These are phyloP conservation scores for Coemansia sp. DNA, from an alignment of 192 early-diverging fungal genomes.

Conservation along the genomic window DNA sequence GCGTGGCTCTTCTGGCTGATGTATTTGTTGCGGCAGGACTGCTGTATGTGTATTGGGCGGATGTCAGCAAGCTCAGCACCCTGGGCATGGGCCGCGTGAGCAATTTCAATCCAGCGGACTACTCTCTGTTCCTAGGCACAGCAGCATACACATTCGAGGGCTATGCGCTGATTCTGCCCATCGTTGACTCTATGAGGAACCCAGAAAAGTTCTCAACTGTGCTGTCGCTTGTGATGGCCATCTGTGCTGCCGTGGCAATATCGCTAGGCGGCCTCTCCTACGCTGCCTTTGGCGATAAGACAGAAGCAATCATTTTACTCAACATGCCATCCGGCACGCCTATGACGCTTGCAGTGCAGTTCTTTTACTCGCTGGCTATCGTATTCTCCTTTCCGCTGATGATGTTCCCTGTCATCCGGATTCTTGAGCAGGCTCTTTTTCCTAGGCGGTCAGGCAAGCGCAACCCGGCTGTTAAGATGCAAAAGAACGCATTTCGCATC, in stretches of 20 bases:
- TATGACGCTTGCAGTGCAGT: slow-evolving; percentile 69
- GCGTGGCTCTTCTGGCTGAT: slow-evolving; percentile 85
- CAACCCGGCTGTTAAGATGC: slow-evolving; percentile 72
- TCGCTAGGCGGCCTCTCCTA: slow-evolving; percentile 80
- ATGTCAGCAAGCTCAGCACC: slow-evolving; percentile 63
- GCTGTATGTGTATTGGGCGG: slow-evolving; percentile 77
- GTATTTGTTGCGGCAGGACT: slow-evolving; percentile 86
- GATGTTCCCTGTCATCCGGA: slow-evolving; percentile 87
- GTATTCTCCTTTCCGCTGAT: slow-evolving; percentile 86
- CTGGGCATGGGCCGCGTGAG: slow-evolving; percentile 62
- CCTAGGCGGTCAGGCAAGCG: slow-evolving; percentile 72
- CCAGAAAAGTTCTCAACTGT: slow-evolving; percentile 80
- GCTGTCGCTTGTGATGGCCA: slow-evolving; percentile 70
- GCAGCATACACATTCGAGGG: slow-evolving; percentile 90
- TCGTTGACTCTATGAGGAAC: slow-evolving; percentile 75
- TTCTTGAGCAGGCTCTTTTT: slow-evolving; percentile 80
- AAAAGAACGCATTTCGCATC: slow-evolving; percentile 76
- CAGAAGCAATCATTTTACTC: slow-evolving; percentile 83
- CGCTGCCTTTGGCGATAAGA: slow-evolving; percentile 77
- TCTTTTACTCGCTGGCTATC: slow-evolving; percentile 89
- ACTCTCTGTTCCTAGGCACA: slow-evolving; percentile 89
- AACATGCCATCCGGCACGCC: slow-evolving; percentile 73
- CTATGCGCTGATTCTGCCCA: slow-evolving; percentile 75
- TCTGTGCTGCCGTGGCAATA: slow-evolving; percentile 75
- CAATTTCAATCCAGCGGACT: slow-evolving; percentile 71